Evolutionary conservation across 169 alveolate genomes (phyloP), one percentile per base, ranked within the genome.

Genomic region (Toxoplasma gondii): DNA sequence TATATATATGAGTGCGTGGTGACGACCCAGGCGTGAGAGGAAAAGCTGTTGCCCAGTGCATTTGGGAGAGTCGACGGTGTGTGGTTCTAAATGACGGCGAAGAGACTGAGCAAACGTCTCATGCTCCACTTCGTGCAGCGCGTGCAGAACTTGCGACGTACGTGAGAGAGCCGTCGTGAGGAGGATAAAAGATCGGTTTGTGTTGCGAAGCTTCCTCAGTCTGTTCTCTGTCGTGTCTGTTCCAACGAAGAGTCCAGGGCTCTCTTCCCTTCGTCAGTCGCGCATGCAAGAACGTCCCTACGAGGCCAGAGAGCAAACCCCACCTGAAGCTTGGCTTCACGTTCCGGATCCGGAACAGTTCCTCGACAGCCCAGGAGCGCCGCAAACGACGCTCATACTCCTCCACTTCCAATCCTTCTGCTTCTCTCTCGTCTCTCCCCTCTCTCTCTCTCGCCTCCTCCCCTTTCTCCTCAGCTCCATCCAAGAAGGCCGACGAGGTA

Each of bases 81-180:
- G n/a, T n/a, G n/a, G n/a, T n/a, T n/a, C n/a, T n/a, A n/a, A n/a
- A n/a, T n/a, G n/a, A n/a, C n/a, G n/a, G n/a, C n/a, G 58, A 49
- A 49, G 12, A 49, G 22, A 12, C 12, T 49, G 4, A 4, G 58
- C 12, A 12, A 12, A 49, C 4, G 12, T 12, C 4, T 49, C 58
- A 7, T 4, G 4, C 58, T 49, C 22, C 58, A 12, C 12, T 69
- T 24, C 34, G 5, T 69, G 81, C 19, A 45, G 86, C 22, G 24
- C n/a, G 5, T 49, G 22, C 58, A 4, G 58, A 24, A 29, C 36
- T 5, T 7, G 7, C 10, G 29, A 29, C 91, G 41, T 84, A 64
- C 91, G 94, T 49, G 19, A 83, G 90, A 84, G 91, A 94, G 36
- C 98, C 98, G 91, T 98, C 99, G 17, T 97, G 98, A 92, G 97